A percentile compares a stretch with the other conserved stretches of the same genome.
phyloP scores from a whole-genome alignment of 306 rosid species.

The Erythrophleum fordii region DNA sequence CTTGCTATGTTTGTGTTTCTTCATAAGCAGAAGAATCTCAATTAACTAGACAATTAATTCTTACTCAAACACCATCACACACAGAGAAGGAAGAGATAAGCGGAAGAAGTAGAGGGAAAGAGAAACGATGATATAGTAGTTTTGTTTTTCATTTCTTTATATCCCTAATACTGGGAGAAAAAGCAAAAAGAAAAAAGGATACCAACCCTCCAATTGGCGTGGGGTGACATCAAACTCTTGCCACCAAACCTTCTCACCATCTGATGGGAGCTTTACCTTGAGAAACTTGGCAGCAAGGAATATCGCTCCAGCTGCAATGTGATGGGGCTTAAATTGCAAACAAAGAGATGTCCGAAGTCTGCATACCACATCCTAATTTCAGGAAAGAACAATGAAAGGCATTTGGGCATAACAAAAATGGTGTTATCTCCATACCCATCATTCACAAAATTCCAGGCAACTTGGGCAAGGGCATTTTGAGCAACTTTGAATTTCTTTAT shows the following conservation, averaged over 20 bases:
- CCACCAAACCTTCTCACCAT: conserved; percentile 99
- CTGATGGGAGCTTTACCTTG: conserved; percentile 97
- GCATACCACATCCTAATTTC: conserved; percentile 75
- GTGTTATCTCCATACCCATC: conserved; percentile 81
- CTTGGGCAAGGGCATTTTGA: conserved; percentile 98
- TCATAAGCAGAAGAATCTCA: not conserved
- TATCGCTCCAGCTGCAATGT: conserved; percentile 99
- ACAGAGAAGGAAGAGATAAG: conserved; percentile 8
- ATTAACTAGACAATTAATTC: conserved; percentile 19
- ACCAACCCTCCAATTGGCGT: conserved; percentile 99
- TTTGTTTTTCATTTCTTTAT: conserved; percentile 41
- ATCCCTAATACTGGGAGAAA: conserved; percentile 49
- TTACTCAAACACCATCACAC: conserved; percentile 15
- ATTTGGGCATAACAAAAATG: conserved; percentile 54
- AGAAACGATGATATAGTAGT: conserved; percentile 44
- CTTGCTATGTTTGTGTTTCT: not conserved
- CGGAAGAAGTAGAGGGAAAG: conserved; percentile 21
- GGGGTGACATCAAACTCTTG: conserved; percentile 99
- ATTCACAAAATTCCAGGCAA: conserved; percentile 99
- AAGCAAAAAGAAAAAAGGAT: conserved; percentile 40
- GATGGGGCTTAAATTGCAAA: conserved; percentile 99
- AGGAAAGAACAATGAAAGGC: conserved; percentile 53
- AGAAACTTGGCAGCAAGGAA: conserved; percentile 99
- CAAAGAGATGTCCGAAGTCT: conserved; percentile 99
- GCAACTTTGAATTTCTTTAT: conserved; percentile 98